Conservation (phyloP, 495 filamentous ascomycete genomes). For the Penicillium cosmopolitanum region DNA sequence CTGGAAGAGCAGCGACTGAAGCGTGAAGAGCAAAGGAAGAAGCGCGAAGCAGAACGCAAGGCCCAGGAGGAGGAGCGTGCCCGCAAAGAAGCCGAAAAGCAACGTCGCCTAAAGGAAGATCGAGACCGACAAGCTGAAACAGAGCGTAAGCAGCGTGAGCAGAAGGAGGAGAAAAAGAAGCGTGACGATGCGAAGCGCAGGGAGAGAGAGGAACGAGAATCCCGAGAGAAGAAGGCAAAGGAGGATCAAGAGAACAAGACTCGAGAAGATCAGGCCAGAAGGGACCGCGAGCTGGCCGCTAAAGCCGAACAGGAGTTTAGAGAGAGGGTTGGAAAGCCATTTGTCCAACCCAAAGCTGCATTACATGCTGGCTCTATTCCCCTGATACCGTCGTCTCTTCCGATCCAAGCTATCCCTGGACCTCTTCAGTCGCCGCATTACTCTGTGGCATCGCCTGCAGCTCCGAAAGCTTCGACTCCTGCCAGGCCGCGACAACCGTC, state of each 20-base stretch:
- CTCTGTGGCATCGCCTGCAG: slow-evolving; percentile 73
- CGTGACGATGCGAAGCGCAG: slow-evolving; percentile 63
- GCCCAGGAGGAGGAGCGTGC: slow-evolving; percentile 84
- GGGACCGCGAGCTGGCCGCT: slow-evolving; percentile 48
- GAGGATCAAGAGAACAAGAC: slow-evolving; percentile 70
- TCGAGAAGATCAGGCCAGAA: slow-evolving; percentile 63
- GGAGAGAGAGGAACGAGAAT: slow-evolving; percentile 77
- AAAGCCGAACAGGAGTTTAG: slow-evolving; percentile 50
- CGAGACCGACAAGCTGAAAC: slow-evolving; percentile 79
- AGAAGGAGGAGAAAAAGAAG: slow-evolving; percentile 73
- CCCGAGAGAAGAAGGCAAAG: slow-evolving; percentile 65
- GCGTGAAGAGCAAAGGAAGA: slow-evolving; percentile 88
- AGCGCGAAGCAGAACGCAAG: slow-evolving; percentile 90
- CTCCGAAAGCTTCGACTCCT: slow-evolving; percentile 83
- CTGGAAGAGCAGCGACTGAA: slow-evolving; percentile 76
- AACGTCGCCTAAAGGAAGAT: slow-evolving; percentile 76
- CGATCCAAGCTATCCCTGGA: slow-evolving; percentile 41
- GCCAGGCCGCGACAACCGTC: slow-evolving; percentile 75
- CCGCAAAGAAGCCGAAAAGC: slow-evolving; percentile 78
- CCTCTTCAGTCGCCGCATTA: slow-evolving; percentile 76
- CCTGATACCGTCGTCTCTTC: slow-evolving; percentile 55
- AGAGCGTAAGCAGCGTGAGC: slow-evolving; percentile 72
- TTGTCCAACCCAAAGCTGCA: slow-evolving; percentile 49
- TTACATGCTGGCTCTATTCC: slow-evolving; percentile 46
- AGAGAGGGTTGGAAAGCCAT: slow-evolving; percentile 53